Base-by-base conservation (phyloP, 257 asterid species). In the Voacanga thouarsii region DNA sequence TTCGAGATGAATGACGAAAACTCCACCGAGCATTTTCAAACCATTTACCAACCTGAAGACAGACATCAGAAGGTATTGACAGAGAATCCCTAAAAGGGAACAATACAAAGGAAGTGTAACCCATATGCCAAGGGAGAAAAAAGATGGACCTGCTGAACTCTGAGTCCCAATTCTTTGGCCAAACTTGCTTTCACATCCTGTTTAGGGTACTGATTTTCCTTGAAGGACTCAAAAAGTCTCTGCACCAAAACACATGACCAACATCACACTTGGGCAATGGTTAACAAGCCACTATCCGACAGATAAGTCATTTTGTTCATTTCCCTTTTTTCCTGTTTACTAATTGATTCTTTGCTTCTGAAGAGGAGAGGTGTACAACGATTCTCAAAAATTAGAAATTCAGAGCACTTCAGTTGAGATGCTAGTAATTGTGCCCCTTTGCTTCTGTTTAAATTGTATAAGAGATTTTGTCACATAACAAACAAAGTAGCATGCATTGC, bases 21-120 rank as follows among this genome's bases (percentile, higher is more conserved):
- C 96, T 88, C 97, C 96, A 93, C 18, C 99, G 96, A 68, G 97
- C 86, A 87, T 96, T 94, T 59, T 85, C 95, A 72, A 96, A 95
- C 99, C 99, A 96, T 84, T 90, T 93, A 72, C 76, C 10, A 39
- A 96, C 94, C 99, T 93, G 90, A 61, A 12, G 18, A 19, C 63
- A 75, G 24, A 45, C 56, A 79, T 51, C 11, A 50, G 60, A 65
- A 74, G 39, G 33, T 33, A 50, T 33, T 55, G n/a, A 63, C 26
- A 71, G 12, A 26, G 43, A 66, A 9, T 19, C 43, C 18, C 37
- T 21, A 7, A 49, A 14, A 49, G 77, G 26, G 53, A 37, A 10
- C 24, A 72, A 50, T 79, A 71, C 44, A 33, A 45, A 74, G 15
- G 60, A 43, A 69, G 68, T 44, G 21, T 80, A 21, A 72, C 37